Conservation (phyloP, 2,329 filamentous ascomycete genomes). For the Gnomoniopsis smithogilvyi region DNA sequence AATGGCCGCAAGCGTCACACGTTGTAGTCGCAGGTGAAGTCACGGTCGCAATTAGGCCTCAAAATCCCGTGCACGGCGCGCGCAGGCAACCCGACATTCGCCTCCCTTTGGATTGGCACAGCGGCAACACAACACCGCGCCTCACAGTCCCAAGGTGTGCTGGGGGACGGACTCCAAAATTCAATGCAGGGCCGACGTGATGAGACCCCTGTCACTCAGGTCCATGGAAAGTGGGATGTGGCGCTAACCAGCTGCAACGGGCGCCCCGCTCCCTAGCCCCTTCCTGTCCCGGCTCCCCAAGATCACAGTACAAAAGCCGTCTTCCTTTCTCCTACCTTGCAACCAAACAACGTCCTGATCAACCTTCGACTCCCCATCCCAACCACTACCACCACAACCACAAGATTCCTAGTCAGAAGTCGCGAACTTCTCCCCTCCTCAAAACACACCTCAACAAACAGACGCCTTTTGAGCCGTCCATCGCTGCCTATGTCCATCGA, state of each 20-base stretch:
- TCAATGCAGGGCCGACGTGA: too few species aligned
- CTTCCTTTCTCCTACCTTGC: background rate
- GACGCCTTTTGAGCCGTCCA: constrained; percentile 46
- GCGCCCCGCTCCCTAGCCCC: background rate
- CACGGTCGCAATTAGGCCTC: background rate
- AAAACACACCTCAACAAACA: constrained; percentile 29
- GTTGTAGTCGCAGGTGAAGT: too few species aligned
- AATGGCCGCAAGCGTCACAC: background rate
- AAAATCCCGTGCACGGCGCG: too few species aligned
- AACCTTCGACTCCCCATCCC: background rate
- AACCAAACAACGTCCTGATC: background rate
- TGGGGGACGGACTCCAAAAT: too few species aligned
- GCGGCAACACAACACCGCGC: too few species aligned
- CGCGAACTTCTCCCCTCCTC: constrained; percentile 6
- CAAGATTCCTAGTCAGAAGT: constrained; percentile 10
- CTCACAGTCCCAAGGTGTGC: too few species aligned
- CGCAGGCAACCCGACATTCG: background rate
- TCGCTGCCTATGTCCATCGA: constrained; percentile 87
- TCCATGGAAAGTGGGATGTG: background rate
- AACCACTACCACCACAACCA: constrained; percentile 12
- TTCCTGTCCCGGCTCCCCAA: background rate
- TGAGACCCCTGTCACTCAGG: background rate
- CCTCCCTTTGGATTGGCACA: background rate
- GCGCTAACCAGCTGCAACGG: background rate
- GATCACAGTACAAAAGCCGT: background rate